Base-by-base conservation (phyloP, 164 flowering plant genomes). In the Berberis vulgaris region DNA sequence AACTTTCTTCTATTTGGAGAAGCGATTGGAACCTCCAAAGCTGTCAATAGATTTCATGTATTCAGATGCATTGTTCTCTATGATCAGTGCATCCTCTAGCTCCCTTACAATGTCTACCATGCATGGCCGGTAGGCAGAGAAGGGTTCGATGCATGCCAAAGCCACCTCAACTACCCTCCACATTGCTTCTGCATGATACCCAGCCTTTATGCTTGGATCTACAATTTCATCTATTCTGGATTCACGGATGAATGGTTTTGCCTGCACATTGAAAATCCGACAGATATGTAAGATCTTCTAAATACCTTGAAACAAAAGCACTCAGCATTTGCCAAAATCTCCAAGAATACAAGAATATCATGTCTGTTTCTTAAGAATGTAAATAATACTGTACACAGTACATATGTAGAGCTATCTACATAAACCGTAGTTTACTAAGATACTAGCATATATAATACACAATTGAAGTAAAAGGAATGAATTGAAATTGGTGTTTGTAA, bases 111-210 rank as follows among this genome's bases (percentile, higher is more conserved):
- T 79, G 76, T 84, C 88, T 11, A 55, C 77, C 90, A 86, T 88
- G 79, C 69, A 67, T 55, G 96, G 96, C 5, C 90, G 63, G 66
- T 84, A 79, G 26, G 84, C 82, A 5, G 89, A 79, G 73, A 74
- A 82, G 59, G 88, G 77, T 73, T 86, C 91, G 4, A 80, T 78
- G 66, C 96, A 84, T 47, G 80, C 65, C 71, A 80, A 67, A 57
- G 91, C 89, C 55, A 78, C 89, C 75, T 86, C 96, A 46, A 86
- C 84, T 62, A 88, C 86, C 71, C 91, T 83, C 85, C 91, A 84
- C 91, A 88, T 75, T 55, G 96, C 86, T 76, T 88, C 91, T 49
- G 79, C 81, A 62, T 82, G 88, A 74, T 84, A 88, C 3, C 80
- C 84, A 62, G 82, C 85, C 59, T 84, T 88, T 56, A 85, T 79